Percentiles rank a stretch among this genome's conserved stretches.
Conservation (phyloP, 228 moss, liverwort and hornwort genomes). For the Sphagnum magellanicum region DNA sequence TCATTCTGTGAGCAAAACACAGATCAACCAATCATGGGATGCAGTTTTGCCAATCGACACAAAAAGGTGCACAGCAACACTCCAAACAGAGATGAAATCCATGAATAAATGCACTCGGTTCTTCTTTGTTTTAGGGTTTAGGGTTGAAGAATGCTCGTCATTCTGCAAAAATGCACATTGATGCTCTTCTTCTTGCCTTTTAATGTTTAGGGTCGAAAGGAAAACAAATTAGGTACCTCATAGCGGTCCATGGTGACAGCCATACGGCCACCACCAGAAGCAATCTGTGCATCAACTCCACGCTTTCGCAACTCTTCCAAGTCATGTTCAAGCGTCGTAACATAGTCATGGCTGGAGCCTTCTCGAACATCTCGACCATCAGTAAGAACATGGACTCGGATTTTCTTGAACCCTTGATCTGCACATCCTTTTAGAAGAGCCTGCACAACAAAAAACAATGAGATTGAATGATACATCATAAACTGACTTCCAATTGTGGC, state of each 20-base stretch:
- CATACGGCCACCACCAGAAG: constrained; percentile 88
- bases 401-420: constrained; percentile 58
- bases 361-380: constrained; percentile 87
- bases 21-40: not conserved
- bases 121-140: not conserved
- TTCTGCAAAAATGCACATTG: too few relatives aligned
- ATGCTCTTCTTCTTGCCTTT: too few relatives aligned
- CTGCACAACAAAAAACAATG: constrained; percentile 24
- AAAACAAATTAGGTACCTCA: constrained; percentile 36
- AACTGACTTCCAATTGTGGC: too few relatives aligned
- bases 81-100: too few relatives aligned
- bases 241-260: constrained; percentile 90
- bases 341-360: constrained; percentile 61
- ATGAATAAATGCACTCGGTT: not conserved
- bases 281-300: constrained; percentile 75
- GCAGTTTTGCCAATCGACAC: not conserved
- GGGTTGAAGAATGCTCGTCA: not conserved
- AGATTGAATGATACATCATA: too few relatives aligned
- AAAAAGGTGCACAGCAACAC: too few relatives aligned
- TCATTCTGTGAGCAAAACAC: constrained; percentile 45
- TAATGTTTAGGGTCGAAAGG: too few relatives aligned
- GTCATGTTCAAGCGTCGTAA: constrained; percentile 59
- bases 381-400: constrained; percentile 72
- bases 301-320: constrained; percentile 44
- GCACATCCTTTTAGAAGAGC: constrained; percentile 62